Percentiles rank a stretch among this genome's conserved stretches.
Evolutionary conservation across 495 filamentous ascomycete genomes (phyloP).

Genomic region (Jackrogersella multiformis): DNA sequence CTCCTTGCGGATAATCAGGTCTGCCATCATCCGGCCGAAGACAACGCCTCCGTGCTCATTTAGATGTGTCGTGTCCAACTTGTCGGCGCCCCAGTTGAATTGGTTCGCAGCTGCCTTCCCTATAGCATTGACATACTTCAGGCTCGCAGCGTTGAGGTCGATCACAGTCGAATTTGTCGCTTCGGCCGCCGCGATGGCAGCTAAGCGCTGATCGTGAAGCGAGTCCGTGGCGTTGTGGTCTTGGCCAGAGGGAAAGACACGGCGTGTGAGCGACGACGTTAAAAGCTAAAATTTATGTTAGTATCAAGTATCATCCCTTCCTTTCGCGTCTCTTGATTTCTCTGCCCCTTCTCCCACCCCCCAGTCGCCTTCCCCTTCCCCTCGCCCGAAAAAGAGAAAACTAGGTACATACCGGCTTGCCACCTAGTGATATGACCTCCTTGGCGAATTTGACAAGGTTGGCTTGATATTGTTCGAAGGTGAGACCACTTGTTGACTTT

Average conservation of each 20-base stretch:
- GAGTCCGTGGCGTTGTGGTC: constrained; percentile 49
- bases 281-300: constrained; percentile 31
- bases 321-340: background rate
- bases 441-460: constrained; percentile 55
- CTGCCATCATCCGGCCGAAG: constrained; percentile 59
- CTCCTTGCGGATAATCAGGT: constrained; percentile 46
- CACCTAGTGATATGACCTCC: constrained; percentile 52
- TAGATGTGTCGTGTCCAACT: constrained; percentile 58
- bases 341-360: background rate
- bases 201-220: constrained; percentile 50
- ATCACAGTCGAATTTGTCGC: constrained; percentile 42
- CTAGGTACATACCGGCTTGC: constrained; percentile 51
- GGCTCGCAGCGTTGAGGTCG: constrained; percentile 56
- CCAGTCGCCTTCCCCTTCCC: background rate
- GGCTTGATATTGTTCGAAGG: constrained; percentile 46
- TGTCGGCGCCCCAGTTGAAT: constrained; percentile 51
- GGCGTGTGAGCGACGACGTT: constrained; percentile 56
- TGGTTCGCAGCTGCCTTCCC: constrained; percentile 50
- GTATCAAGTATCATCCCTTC: background rate
- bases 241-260: constrained; percentile 49
- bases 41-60: constrained; percentile 54
- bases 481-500: constrained; percentile 52
- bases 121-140: constrained; percentile 57
- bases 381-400: background rate
- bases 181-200: constrained; percentile 53